These are phyloP conservation scores for Talaromyces rugulosus DNA, from an alignment of 2,329 filamentous ascomycete genomes.

Conservation along the genomic window DNA sequence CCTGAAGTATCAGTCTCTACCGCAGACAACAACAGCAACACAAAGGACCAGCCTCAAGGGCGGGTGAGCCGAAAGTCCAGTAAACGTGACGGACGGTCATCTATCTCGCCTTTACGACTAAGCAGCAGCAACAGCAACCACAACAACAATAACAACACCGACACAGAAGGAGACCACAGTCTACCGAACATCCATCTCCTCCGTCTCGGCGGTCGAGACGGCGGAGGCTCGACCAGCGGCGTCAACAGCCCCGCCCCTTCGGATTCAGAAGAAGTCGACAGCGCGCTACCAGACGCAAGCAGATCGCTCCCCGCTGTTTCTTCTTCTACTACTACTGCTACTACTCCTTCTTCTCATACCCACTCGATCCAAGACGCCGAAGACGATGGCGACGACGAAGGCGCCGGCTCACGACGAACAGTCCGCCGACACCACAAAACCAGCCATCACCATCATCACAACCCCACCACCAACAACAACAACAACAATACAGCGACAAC, in stretches of 20 bases:
- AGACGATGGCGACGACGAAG: conserved; percentile 33
- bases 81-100: conserved; percentile 9
- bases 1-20: background rate
- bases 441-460: conserved; percentile 12
- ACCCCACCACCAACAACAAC: conserved; percentile 10
- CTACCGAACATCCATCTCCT: conserved; percentile 1
- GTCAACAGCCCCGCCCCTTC: conserved; percentile 33
- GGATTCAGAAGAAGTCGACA: conserved; percentile 13
- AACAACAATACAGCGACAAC: background rate
- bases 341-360: background rate
- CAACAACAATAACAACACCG: background rate
- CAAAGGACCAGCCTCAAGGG: background rate
- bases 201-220: conserved; percentile 38
- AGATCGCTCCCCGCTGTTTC: conserved; percentile 6
- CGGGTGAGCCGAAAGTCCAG: background rate
- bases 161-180: background rate
- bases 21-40: background rate
- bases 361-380: conserved; percentile 24
- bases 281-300: conserved; percentile 9
- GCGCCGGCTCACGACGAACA: conserved; percentile 23
- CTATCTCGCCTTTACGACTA: conserved; percentile 20
- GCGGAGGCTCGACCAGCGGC: conserved; percentile 44
- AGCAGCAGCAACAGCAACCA: conserved; percentile 24
- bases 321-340: conserved; percentile 15
- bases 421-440: conserved; percentile 18